A percentile compares a stretch with the other conserved stretches of the same genome.
Evolutionary conservation across 371 early-diverging fungal species (phyloP).

Genomic region (Mucor indicus): DNA sequence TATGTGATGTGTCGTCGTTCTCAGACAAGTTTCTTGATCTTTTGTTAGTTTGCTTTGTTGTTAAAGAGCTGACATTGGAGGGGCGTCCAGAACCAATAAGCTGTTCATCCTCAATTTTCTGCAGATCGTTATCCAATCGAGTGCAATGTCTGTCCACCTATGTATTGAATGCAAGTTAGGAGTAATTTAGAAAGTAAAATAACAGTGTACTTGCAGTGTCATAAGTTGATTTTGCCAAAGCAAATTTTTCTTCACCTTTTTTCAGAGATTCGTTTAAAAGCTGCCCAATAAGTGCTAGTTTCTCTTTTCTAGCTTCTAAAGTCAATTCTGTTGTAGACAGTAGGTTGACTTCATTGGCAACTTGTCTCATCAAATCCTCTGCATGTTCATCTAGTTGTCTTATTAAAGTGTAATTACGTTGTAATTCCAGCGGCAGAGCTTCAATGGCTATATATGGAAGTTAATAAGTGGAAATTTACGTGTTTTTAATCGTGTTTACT

Average conservation of each 20-base stretch:
- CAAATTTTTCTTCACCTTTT: slow-evolving; percentile 92
- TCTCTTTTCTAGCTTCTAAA: slow-evolving; percentile 52
- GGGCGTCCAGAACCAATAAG: slow-evolving; percentile 61
- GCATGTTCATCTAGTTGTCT: slow-evolving; percentile 85
- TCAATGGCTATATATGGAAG: slow-evolving; percentile 66
- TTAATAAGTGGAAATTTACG: not conserved
- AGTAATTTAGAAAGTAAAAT: not conserved
- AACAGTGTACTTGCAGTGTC: slow-evolving; percentile 63
- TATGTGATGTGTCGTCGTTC: too few species aligned
- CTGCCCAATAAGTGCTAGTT: slow-evolving; percentile 58
- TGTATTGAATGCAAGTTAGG: not conserved
- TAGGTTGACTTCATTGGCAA: slow-evolving; percentile 36
- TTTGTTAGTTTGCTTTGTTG: too few species aligned
- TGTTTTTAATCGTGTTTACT: slow-evolving; percentile 6
- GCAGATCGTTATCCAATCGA: slow-evolving; percentile 87
- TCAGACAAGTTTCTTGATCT: too few species aligned
- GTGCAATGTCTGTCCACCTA: slow-evolving; percentile 89
- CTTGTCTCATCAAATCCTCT: slow-evolving; percentile 64
- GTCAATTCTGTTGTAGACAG: slow-evolving; percentile 8
- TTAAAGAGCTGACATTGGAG: not conserved
- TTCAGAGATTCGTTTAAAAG: slow-evolving; percentile 69
- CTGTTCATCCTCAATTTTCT: slow-evolving; percentile 88
- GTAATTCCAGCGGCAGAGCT: slow-evolving; percentile 82
- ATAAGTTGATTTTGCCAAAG: slow-evolving; percentile 88
- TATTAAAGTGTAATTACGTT: slow-evolving; percentile 88